Percentiles rank a stretch among this genome's conserved stretches.
These are phyloP conservation scores for Lepidium aucheri DNA, from an alignment of 345 rosid species.

Conservation along the genomic window DNA sequence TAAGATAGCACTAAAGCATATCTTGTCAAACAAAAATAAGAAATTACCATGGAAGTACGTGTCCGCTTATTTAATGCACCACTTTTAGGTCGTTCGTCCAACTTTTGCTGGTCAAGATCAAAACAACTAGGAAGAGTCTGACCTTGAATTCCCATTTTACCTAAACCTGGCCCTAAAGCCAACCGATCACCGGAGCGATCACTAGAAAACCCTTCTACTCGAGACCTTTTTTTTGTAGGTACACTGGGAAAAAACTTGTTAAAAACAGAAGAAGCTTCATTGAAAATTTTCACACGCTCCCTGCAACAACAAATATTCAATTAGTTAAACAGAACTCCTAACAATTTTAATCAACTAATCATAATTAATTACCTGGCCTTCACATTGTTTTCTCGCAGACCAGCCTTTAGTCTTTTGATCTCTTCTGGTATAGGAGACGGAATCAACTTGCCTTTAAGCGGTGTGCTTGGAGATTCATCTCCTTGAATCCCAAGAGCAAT, in stretches of 20 bases:
- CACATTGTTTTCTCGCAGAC: slow-evolving; percentile 53
- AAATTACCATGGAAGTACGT: slow-evolving; percentile 84
- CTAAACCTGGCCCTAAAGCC: slow-evolving; percentile 42
- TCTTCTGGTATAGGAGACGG: slow-evolving; percentile 60
- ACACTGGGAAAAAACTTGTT: slow-evolving; percentile 67
- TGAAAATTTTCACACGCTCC: slow-evolving; percentile 67
- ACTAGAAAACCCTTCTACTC: slow-evolving; percentile 56
- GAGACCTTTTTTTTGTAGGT: slow-evolving; percentile 82
- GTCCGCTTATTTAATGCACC: slow-evolving; percentile 76
- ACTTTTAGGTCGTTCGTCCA: slow-evolving; percentile 67
- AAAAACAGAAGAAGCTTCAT: slow-evolving; percentile 72
- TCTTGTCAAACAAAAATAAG: slow-evolving; percentile 41
- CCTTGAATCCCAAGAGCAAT: slow-evolving; percentile 65
- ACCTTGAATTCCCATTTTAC: slow-evolving; percentile 75
- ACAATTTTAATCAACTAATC: slow-evolving; percentile 3
- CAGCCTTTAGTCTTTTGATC: slow-evolving; percentile 58
- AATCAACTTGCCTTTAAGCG: slow-evolving; percentile 50
- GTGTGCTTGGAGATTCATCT: slow-evolving; percentile 62
- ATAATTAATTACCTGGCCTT: slow-evolving; percentile 77
- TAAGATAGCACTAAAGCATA: not conserved
- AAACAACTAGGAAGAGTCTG: slow-evolving; percentile 43
- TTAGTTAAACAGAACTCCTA: slow-evolving; percentile 21
- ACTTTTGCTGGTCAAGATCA: slow-evolving; percentile 70
- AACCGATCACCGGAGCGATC: slow-evolving; percentile 69
- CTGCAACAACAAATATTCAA: slow-evolving; percentile 42